Percentiles rank a stretch among this genome's conserved stretches.
These are phyloP conservation scores for Saccharomycopsis crataegensis DNA, from an alignment of 1,139 yeast genomes.

Conservation along the genomic window DNA sequence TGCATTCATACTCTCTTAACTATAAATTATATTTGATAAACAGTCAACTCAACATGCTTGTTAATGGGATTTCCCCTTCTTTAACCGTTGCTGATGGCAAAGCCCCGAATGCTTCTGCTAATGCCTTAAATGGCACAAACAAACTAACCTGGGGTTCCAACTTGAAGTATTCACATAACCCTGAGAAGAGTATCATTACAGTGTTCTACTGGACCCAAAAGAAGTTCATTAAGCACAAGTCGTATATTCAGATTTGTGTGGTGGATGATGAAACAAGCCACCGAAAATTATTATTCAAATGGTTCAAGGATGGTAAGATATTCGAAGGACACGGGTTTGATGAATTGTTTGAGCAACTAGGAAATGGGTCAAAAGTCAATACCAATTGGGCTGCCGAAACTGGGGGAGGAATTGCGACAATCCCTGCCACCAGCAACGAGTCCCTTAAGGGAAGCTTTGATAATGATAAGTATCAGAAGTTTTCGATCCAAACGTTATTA, in stretches of 20 bases:
- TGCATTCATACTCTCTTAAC: slow-evolving; percentile 38
- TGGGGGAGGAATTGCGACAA: neutral
- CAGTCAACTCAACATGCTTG: slow-evolving; percentile 34
- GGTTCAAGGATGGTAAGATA: slow-evolving; percentile 38
- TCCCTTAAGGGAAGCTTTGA: neutral
- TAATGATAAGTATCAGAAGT: neutral
- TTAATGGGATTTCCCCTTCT: slow-evolving; percentile 13
- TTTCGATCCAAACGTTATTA: slow-evolving; percentile 15
- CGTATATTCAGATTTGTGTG: slow-evolving; percentile 37
- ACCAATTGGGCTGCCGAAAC: neutral
- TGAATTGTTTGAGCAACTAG: slow-evolving; percentile 4
- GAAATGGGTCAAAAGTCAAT: neutral
- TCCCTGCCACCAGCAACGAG: neutral
- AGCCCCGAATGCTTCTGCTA: too few species aligned
- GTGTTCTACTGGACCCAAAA: slow-evolving; percentile 37
- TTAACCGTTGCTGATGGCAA: neutral
- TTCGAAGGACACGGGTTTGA: slow-evolving; percentile 6
- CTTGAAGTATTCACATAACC: slow-evolving; percentile 34
- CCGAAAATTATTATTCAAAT: slow-evolving; percentile 29
- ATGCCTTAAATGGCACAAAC: slow-evolving; percentile 19
- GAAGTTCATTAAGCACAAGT: slow-evolving; percentile 27
- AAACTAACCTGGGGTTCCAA: slow-evolving; percentile 33
- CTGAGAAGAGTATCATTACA: slow-evolving; percentile 31
- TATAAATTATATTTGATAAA: slow-evolving; percentile 39
- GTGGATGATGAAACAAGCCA: slow-evolving; percentile 33